Percentiles rank a stretch among this genome's conserved stretches.
phyloP scores from a whole-genome alignment of 345 rosid species.

The Bruguiera gymnorhiza region DNA sequence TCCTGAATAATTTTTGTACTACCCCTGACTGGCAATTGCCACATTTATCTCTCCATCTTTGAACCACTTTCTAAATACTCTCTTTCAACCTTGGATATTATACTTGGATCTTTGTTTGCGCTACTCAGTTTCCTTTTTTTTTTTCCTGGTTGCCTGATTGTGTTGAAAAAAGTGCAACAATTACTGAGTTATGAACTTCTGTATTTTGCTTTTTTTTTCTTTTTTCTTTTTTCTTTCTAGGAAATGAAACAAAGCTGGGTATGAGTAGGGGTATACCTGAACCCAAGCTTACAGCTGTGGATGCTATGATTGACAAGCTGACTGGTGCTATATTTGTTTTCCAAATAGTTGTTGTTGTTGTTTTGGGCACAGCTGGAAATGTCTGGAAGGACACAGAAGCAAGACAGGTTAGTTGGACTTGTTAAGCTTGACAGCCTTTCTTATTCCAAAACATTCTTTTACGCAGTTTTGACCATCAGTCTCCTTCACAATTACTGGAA shows the following conservation, averaged over 20 bases:
- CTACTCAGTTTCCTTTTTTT: background rate
- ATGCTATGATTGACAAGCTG: slow-evolving; percentile 99
- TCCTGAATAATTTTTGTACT: background rate
- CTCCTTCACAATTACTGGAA: too few relatives aligned
- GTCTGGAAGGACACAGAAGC: slow-evolving; percentile 99
- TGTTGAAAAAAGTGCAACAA: slow-evolving; percentile 5
- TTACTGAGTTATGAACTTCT: slow-evolving; percentile 5
- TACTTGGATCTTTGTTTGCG: background rate
- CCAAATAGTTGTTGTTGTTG: slow-evolving; percentile 93
- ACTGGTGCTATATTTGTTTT: slow-evolving; percentile 98
- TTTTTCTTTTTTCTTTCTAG: slow-evolving; percentile 30
- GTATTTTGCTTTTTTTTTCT: background rate
- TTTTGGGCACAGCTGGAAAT: slow-evolving; percentile 93
- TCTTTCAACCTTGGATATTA: background rate
- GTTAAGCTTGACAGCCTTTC: background rate
- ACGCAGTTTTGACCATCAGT: too few relatives aligned
- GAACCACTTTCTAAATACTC: background rate
- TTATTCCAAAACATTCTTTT: too few relatives aligned
- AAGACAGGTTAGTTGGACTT: slow-evolving; percentile 56
- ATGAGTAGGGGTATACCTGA: slow-evolving; percentile 97
- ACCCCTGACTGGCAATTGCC: background rate
- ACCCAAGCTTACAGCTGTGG: slow-evolving; percentile 97
- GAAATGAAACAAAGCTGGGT: slow-evolving; percentile 97
- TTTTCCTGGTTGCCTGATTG: slow-evolving; percentile 3
- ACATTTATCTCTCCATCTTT: background rate